Evolutionary conservation across 2,329 filamentous ascomycete genomes (phyloP), one percentile per base, ranked within the genome.

Genomic region (Clonostachys chloroleuca): DNA sequence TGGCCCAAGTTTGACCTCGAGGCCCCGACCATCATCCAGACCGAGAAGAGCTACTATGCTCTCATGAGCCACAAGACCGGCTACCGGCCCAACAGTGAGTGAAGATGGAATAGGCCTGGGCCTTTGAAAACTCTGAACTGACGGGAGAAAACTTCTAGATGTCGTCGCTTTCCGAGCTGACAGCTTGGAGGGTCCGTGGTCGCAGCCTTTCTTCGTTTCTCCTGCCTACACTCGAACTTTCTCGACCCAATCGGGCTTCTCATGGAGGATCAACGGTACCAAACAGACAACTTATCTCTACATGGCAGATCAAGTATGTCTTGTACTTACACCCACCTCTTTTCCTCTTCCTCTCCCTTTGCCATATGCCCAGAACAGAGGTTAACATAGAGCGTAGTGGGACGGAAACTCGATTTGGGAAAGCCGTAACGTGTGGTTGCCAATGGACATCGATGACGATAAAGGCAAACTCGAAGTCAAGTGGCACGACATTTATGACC

Each of bases 1-100:
- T 83, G 78, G 49, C 63, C 78, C 56, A 83, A 83, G 52, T 82
- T 70, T 51, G 80, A 83, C 52, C 68, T 83, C 2, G 80, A 83
- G 53, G 80, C 78, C 0, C 80, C 80, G 0, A 80, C 76, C 0
- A 82, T 83, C 45, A 66, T 83, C 6, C 79, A 82, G 56, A 83
- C 80, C 0, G 77, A 83, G 34, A 68, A 70, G 49, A 80, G 76
- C 52, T 83, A 83, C 53, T 83, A 75, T 53, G 76, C 78, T 0
- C 55, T 83, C 35, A 82, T 83, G 78, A 80, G 76, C 52, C 80
- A 83, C 51, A 83, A 83, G 65, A 83, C 80, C 0, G 80, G 80
- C 1, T 83, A 83, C 47, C 66, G 80, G n/a, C 79, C 80, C 1
- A 83, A 83, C 45, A 82, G 24, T 30, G 24, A 30, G 24, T 30